Conservation (phyloP, 768 basidiomycete species). For the Phaeolepiota aurea region DNA sequence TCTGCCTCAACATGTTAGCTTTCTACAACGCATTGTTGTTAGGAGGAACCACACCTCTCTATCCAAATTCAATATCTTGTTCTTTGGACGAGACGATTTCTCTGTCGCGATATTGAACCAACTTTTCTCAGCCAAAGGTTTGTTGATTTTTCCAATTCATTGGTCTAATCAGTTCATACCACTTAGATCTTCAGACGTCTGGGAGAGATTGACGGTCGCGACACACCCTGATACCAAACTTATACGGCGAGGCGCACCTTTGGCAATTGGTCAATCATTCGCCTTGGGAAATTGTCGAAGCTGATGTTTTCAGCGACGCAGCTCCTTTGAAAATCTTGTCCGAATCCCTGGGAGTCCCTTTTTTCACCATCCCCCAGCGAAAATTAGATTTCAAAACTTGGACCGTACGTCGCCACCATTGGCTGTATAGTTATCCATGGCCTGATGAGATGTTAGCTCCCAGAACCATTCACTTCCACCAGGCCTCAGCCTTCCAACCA, state of each 20-base stretch:
- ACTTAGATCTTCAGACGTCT: constrained; percentile 51
- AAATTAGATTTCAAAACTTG: constrained; percentile 57
- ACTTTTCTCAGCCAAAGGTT: constrained; percentile 40
- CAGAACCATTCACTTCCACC: constrained; percentile 28
- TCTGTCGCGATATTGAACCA: constrained; percentile 67
- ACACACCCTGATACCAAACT: constrained; percentile 63
- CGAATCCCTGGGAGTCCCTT: constrained; percentile 40
- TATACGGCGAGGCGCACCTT: constrained; percentile 50
- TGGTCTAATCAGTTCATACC: constrained; percentile 6
- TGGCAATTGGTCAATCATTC: constrained; percentile 46
- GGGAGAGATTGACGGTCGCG: constrained; percentile 58
- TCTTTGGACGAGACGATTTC: constrained; percentile 85
- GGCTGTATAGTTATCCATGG: background rate
- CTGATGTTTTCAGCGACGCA: too few species aligned
- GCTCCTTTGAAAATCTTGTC: constrained; percentile 67
- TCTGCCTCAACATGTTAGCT: too few species aligned
- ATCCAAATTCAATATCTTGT: constrained; percentile 59
- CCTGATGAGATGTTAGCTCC: background rate
- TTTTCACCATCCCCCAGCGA: constrained; percentile 52
- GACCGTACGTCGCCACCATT: constrained; percentile 49
- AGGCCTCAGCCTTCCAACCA: constrained; percentile 25
- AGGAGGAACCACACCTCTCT: background rate
- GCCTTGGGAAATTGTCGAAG: too few species aligned
- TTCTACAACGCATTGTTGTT: too few species aligned
- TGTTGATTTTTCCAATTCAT: background rate